Evolutionary conservation across 2,329 filamentous ascomycete genomes (phyloP).

Genomic region (Apiospora koreana): DNA sequence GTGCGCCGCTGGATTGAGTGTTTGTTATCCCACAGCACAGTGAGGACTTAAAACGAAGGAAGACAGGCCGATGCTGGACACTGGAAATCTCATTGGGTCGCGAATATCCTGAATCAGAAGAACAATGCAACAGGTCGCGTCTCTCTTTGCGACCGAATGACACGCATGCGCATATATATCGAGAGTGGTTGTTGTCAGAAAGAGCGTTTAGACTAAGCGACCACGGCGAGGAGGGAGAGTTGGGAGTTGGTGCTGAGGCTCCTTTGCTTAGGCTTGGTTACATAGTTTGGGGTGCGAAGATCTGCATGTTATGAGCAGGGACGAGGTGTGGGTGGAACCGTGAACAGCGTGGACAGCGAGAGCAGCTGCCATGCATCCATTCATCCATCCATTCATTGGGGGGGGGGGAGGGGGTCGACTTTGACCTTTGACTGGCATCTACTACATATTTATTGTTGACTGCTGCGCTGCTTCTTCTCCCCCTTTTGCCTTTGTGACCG

Average conservation of each 20-base stretch:
- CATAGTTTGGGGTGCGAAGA: conserved; percentile 6
- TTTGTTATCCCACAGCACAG: background rate
- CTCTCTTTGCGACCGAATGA: background rate
- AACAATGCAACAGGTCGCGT: background rate
- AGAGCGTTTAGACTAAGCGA: background rate
- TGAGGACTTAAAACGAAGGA: conserved; percentile 1
- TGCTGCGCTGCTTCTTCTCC: background rate
- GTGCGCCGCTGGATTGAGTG: conserved; percentile 4
- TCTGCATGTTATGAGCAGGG: conserved; percentile 2
- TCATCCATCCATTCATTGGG: too few species aligned
- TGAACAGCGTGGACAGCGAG: too few species aligned
- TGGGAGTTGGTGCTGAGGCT: conserved; percentile 7
- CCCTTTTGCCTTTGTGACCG: background rate
- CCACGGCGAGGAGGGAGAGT: background rate
- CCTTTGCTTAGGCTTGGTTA: conserved; percentile 8
- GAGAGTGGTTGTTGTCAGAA: background rate
- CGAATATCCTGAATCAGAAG: background rate
- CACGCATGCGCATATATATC: background rate
- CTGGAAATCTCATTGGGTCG: background rate
- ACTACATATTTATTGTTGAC: background rate
- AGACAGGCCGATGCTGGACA: background rate
- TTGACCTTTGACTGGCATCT: too few species aligned
- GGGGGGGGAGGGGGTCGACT: too few species aligned
- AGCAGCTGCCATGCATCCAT: conserved; percentile 5
- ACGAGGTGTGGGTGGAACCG: background rate